Base-by-base conservation (phyloP, 768 basidiomycete species). In the Agrocybe praecox region DNA sequence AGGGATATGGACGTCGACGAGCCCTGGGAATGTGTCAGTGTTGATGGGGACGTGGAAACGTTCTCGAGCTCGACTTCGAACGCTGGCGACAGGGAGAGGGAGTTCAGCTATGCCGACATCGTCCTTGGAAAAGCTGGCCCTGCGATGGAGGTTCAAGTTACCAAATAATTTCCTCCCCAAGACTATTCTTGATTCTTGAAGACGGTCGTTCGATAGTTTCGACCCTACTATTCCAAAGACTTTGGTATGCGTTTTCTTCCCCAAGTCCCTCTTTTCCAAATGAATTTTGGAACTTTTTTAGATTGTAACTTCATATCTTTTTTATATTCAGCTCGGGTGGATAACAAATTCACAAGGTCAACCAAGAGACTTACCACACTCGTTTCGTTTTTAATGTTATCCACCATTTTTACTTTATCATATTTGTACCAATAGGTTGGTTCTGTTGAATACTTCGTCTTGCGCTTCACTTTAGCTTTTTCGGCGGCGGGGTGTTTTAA, bases 1-100 rank as follows among this genome's bases (percentile, higher is more conserved):
- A 40, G 69, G 26, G 80, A 82, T 56, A 67, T 77, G 53, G 68
- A 72, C 18, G 53, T 75, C 18, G 83, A 84, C 56, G 85, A 87
- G 61, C 78, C 82, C 33, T 87, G 85, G 85, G 84, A 86, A 62
- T 79, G 82, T 63, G 67, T 86, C 44, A 79, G 82, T 63, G 67
- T 86, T 45, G 73, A 72, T 49, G 72, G 69, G 34, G 80, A 78
- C 42, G 73, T 73, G 33, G 51, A 49, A 12, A 40, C 36, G 12
- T 40, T 40, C 12, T 40, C 36, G 36, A 40, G 36, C 14, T 4
- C 36, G 36, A 40, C 36, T 40, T 40, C 36, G 36, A 40, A 40
- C 36, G 36, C 36, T 40, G 36, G 36, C 5, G 36, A 40, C n/a
- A 14, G 36, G 12, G 36, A 40, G 36, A 14, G 36, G 12, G 36